Evolutionary conservation across 208 protist genomes (phyloP).

Genomic region (Leishmania braziliensis): DNA sequence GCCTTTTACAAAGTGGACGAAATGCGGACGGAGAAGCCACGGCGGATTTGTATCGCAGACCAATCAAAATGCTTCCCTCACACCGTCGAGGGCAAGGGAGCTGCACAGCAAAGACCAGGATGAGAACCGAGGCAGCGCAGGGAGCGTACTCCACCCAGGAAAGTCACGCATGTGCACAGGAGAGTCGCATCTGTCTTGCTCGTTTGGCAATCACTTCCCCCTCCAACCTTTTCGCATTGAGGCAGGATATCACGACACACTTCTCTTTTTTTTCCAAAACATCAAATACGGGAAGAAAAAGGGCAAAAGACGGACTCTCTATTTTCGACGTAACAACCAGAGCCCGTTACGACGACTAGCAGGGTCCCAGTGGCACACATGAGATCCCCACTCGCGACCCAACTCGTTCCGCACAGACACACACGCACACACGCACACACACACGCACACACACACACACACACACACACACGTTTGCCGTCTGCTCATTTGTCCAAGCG

Average conservation of each 20-base stretch:
- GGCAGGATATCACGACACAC: background rate
- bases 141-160: background rate
- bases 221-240: background rate
- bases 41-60: background rate
- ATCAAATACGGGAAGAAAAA: conserved; percentile 4
- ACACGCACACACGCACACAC: background rate
- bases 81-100: background rate
- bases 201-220: background rate
- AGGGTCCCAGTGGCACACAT: background rate
- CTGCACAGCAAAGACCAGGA: conserved; percentile 23
- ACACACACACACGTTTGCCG: background rate
- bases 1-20: conserved; percentile 8
- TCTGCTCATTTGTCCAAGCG: background rate
- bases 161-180: background rate
- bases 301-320: background rate
- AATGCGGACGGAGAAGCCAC: background rate
- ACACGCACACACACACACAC: too few relatives aligned
- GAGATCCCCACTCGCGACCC: background rate
- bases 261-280: conserved; percentile 2
- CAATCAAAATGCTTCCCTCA: background rate
- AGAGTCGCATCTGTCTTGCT: background rate
- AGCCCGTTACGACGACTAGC: background rate
- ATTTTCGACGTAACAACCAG: background rate
- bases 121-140: conserved; percentile 11
- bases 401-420: background rate